These are phyloP conservation scores for Peniophora sp. DNA, from an alignment of 1,284 basidiomycete genomes.

Conservation along the genomic window DNA sequence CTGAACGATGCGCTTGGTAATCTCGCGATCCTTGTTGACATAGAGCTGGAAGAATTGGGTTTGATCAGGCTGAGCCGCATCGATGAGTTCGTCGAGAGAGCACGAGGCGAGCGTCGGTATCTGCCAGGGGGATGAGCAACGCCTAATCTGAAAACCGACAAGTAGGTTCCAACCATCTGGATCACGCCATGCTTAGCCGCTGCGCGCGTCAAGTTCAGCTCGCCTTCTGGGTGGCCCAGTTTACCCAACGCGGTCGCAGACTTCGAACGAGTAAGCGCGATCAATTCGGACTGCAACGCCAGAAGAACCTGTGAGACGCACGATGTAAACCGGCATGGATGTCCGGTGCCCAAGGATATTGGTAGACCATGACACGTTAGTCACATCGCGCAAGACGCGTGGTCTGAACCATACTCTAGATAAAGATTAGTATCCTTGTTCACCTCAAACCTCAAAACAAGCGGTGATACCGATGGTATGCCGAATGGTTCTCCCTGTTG, in stretches of 20 bases:
- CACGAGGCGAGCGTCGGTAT: constrained; percentile 84
- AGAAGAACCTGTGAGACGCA: background rate
- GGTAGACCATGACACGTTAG: constrained; percentile 77
- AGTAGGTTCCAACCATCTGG: constrained; percentile 64
- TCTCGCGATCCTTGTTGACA: constrained; percentile 78
- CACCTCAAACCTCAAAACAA: background rate
- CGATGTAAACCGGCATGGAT: constrained; percentile 77
- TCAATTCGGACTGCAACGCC: background rate
- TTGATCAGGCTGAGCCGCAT: constrained; percentile 68
- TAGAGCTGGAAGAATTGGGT: constrained; percentile 79
- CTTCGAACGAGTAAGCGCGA: constrained; percentile 22
- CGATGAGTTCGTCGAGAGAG: constrained; percentile 86
- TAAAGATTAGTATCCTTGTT: background rate
- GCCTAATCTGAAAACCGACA: background rate
- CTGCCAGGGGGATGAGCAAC: background rate
- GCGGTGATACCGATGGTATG: constrained; percentile 59
- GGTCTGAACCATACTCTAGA: constrained; percentile 89
- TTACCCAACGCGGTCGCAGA: constrained; percentile 81
- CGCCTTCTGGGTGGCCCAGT: constrained; percentile 90
- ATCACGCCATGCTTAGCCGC: constrained; percentile 76
- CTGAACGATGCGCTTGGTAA: constrained; percentile 78
- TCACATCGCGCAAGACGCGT: constrained; percentile 79
- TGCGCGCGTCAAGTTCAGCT: constrained; percentile 80
- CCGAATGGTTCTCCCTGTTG: constrained; percentile 80
- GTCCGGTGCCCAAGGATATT: constrained; percentile 67